These are phyloP conservation scores for Gastrolobium bilobum DNA, from an alignment of 306 rosid genomes.

Conservation along the genomic window DNA sequence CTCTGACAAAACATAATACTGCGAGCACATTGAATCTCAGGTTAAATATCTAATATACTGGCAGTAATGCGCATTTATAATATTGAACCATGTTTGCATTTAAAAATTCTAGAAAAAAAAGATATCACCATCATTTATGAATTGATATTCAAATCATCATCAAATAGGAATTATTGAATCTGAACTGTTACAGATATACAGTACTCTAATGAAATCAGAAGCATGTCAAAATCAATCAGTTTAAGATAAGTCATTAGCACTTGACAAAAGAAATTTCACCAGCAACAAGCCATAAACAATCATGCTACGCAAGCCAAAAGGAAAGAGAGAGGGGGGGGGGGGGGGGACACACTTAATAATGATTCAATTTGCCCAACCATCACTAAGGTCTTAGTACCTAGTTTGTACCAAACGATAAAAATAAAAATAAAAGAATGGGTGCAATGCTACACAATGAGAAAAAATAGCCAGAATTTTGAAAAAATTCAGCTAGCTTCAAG, in stretches of 20 bases:
- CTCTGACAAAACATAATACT: slow-evolving; percentile 10
- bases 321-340: too few relatives aligned
- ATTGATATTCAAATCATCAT: slow-evolving; percentile 11
- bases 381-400: slow-evolving; percentile 12
- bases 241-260: slow-evolving; percentile 14
- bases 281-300: slow-evolving; percentile 3
- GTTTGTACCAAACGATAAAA: not conserved
- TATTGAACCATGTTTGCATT: not conserved
- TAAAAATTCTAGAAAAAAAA: not conserved
- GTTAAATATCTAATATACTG: slow-evolving; percentile 4
- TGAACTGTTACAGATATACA: not conserved
- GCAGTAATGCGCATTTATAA: not conserved
- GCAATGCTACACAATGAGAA: not conserved
- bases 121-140: not conserved
- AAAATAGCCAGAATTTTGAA: not conserved
- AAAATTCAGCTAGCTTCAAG: slow-evolving; percentile 8
- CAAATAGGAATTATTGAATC: not conserved
- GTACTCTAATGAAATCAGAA: slow-evolving; percentile 2
- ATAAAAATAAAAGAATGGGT: not conserved
- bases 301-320: not conserved
- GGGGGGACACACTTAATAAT: slow-evolving; percentile 3
- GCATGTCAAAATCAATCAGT: slow-evolving; percentile 30
- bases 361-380: slow-evolving; percentile 16
- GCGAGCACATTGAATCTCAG: slow-evolving; percentile 16
- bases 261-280: slow-evolving; percentile 28